A percentile compares a stretch with the other conserved stretches of the same genome.
Conservation (phyloP, 73 alveolate species). For the Loxodes magnus region DNA sequence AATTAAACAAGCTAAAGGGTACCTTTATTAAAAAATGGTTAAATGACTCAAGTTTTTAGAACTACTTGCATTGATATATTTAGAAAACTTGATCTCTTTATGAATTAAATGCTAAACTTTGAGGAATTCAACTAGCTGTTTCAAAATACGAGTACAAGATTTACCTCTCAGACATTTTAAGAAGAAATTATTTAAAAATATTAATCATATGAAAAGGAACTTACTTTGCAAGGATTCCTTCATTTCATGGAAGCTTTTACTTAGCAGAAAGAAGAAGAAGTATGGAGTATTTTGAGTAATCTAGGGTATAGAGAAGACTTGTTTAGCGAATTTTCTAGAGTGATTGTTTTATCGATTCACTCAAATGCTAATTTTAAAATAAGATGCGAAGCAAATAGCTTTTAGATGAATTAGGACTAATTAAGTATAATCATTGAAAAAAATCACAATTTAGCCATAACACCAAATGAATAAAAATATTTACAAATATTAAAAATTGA, state of each 20-base stretch:
- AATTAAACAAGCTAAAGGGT: not conserved
- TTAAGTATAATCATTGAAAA: too few relatives aligned
- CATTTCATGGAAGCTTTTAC: slow-evolving; percentile 24
- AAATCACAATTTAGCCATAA: too few relatives aligned
- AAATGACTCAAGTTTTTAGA: slow-evolving; percentile 29
- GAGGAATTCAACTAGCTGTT: slow-evolving; percentile 29
- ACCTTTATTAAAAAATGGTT: slow-evolving; percentile 18
- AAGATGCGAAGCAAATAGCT: too few relatives aligned
- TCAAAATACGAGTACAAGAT: slow-evolving; percentile 18
- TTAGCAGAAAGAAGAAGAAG: slow-evolving; percentile 10
- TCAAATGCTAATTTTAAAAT: slow-evolving; percentile 18
- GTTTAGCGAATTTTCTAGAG: slow-evolving; percentile 26
- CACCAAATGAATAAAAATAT: too few relatives aligned
- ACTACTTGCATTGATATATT: slow-evolving; percentile 42
- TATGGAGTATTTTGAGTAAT: slow-evolving; percentile 20
- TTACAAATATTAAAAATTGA: too few relatives aligned
- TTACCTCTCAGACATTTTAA: slow-evolving; percentile 18
- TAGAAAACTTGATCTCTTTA: slow-evolving; percentile 31
- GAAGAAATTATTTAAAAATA: slow-evolving; percentile 11
- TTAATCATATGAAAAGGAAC: slow-evolving; percentile 24
- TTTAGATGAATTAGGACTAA: too few relatives aligned
- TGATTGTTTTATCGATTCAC: slow-evolving; percentile 29
- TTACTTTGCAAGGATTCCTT: slow-evolving; percentile 32
- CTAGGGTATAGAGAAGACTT: slow-evolving; percentile 48
- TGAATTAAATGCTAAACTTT: slow-evolving; percentile 28